A percentile compares a stretch with the other conserved stretches of the same genome.
These are phyloP conservation scores for Dictyostelium capitatum DNA, from an alignment of 78 protist species.

Conservation along the genomic window DNA sequence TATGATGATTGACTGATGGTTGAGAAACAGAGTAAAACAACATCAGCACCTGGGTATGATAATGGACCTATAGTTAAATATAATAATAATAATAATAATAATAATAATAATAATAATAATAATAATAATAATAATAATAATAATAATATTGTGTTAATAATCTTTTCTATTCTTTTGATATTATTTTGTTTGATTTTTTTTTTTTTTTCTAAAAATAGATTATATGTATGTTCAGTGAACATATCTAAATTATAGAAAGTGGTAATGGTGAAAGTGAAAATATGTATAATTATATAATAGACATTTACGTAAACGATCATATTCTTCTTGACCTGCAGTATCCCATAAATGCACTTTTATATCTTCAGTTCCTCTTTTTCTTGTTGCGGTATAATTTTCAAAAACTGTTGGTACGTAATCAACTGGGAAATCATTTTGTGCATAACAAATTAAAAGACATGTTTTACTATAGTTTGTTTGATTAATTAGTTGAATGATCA, in stretches of 20 bases:
- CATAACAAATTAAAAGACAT: constrained; percentile 83
- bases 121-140: no score
- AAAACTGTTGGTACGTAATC: constrained; percentile 90
- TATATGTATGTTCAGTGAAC: no score
- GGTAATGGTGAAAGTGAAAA: not conserved
- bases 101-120: no score
- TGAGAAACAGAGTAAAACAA: constrained; percentile 94
- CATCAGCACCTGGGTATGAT: constrained; percentile 96
- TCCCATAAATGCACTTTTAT: constrained; percentile 83
- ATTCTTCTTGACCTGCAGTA: constrained; percentile 87
- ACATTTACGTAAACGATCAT: constrained; percentile 28
- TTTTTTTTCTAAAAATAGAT: no score
- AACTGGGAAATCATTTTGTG: constrained; percentile 81
- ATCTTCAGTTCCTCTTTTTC: constrained; percentile 64
- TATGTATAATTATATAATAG: no score
- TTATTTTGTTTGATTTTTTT: no score
- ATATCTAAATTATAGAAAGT: not conserved
- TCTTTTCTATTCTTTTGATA: no score
- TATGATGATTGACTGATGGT: constrained; percentile 89
- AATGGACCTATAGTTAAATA: constrained; percentile 97
- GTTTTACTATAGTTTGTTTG: constrained; percentile 52
- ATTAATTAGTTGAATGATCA: not conserved
- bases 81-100: not conserved
- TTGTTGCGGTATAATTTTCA: constrained; percentile 83
- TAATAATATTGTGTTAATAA: not conserved